Conservation (phyloP, 345 rosid species). For the Cardamine resedifolia region DNA sequence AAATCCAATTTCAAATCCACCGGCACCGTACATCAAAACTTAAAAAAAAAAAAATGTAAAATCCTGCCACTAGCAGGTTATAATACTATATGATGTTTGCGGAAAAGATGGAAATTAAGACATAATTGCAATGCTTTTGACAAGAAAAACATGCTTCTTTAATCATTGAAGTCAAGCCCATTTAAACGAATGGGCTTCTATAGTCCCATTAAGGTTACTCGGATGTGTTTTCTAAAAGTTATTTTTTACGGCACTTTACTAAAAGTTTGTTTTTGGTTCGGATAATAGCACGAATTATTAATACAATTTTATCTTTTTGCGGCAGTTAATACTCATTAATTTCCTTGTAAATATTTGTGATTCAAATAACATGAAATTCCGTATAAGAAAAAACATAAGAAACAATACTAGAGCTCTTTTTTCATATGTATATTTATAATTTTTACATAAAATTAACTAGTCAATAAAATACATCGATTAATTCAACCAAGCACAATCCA, state of each 20-base stretch:
- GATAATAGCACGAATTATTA: background rate
- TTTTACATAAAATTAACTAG: no score
- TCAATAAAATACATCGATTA: background rate
- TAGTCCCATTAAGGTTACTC: slow-evolving; percentile 25
- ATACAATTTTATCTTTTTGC: no score
- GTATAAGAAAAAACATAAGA: no score
- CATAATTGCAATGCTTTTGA: slow-evolving; percentile 19
- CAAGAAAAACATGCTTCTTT: slow-evolving; percentile 4
- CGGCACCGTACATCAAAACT: background rate
- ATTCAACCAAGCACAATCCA: background rate
- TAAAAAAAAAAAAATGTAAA: background rate
- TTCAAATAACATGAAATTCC: slow-evolving; percentile 8
- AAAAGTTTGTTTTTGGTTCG: background rate
- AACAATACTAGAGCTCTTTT: background rate
- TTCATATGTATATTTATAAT: background rate
- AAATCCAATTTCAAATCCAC: background rate
- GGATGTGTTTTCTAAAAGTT: background rate
- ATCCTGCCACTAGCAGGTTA: background rate
- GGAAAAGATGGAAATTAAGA: slow-evolving; percentile 10
- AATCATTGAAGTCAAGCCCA: slow-evolving; percentile 26
- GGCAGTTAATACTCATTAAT: background rate
- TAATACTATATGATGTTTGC: background rate
- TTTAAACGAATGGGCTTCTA: slow-evolving; percentile 20
- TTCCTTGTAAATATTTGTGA: background rate
- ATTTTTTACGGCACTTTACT: background rate